Base-by-base conservation (phyloP, 805 yeast genomes). In the Yueomyces sp. region DNA sequence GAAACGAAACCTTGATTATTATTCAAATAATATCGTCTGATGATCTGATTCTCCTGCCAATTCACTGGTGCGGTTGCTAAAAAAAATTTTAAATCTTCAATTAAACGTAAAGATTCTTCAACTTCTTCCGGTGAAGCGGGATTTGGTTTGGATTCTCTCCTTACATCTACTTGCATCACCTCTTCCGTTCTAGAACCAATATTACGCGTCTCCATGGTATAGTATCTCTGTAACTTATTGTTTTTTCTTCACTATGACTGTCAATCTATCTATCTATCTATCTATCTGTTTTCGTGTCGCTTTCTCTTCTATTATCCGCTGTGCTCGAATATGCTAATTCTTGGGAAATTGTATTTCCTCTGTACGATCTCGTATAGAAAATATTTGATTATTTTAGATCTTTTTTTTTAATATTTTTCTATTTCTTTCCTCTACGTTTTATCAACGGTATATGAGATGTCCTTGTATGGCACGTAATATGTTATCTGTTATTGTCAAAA, bases 41-140 rank as follows among this genome's bases (percentile, higher is more conserved):
- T 84, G 40, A 85, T 81, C 59, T 90, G 96, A 52, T 81, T 79
- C 47, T 79, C 83, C 56, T 79, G 86, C 95, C 96, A 90, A 55
- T 81, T 83, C 3, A 92, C 92, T 0, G 98, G 97, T 0, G 97
- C 97, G 0, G 95, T 85, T 2, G 86, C 85, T 40, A 90, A 66
- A 55, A 90, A 90, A 63, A 81, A 81, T 66, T 86, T 85, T 52
- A 88, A 64, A 55, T 84, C 92, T 49, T 82, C 87, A 28, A 82
- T 78, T 40, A 79, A 65, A 44, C 79, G 65, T 41, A 81, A 60
- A 9, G 82, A 70, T 54, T 77, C 84, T 44, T 69, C 72, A 2
- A 66, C 19, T 31, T 44, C 40, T 30, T 44, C 47, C 12, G 40
- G 37, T 8, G 42, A 28, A n/a, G 45, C 27, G 2, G 5, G 28